Conservation (phyloP, 2,329 filamentous ascomycete genomes). For the Orbilia brochopaga region DNA sequence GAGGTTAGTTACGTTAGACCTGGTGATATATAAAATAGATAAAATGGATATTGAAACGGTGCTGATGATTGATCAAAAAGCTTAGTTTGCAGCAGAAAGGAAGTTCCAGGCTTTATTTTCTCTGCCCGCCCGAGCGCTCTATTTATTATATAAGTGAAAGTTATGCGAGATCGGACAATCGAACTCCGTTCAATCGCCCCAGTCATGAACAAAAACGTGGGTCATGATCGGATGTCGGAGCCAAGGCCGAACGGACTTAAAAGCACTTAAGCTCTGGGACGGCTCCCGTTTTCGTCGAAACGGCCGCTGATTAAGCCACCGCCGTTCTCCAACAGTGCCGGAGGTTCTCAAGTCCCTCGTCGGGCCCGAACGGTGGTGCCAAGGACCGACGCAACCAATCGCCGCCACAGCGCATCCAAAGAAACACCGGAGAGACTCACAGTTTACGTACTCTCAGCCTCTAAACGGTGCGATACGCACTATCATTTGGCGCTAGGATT, state of each 20-base stretch:
- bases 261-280: conserved; percentile 36
- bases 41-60: no score
- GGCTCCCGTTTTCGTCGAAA: conserved; percentile 29
- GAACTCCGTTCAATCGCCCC: background rate
- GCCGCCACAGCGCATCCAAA: background rate
- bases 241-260: background rate
- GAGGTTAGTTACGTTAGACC: background rate
- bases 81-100: background rate
- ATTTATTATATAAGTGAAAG: background rate
- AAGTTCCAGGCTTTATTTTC: background rate
- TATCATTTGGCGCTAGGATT: no score
- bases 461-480: no score
- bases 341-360: background rate
- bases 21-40: no score
- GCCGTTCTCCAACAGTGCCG: background rate
- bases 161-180: background rate
- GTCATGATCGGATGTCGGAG: background rate
- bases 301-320: conserved; percentile 39
- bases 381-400: conserved; percentile 28
- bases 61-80: background rate
- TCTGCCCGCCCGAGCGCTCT: background rate
- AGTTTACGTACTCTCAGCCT: conserved; percentile 49
- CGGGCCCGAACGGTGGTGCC: conserved; percentile 23
- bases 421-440: conserved; percentile 53
- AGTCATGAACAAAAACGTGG: background rate